Base-by-base conservation (phyloP, 257 asterid genomes). In the Ligustrum vulgare region DNA sequence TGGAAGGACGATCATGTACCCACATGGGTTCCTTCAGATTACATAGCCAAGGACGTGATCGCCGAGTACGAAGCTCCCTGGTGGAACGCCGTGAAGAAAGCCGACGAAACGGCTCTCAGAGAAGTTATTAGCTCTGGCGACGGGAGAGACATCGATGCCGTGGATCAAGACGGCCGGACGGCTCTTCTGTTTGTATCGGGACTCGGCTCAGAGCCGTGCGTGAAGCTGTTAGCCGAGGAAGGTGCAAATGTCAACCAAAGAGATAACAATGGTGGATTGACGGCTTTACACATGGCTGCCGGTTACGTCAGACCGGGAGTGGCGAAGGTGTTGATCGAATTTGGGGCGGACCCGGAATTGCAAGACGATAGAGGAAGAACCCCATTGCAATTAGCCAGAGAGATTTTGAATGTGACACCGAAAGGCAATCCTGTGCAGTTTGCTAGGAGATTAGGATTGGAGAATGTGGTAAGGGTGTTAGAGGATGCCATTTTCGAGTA, bases 1-100 rank as follows among this genome's bases (percentile, higher is more conserved):
- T 94, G 98, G 98, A 89, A 88, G 75, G 98, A 94, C 85, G 96
- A 87, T 6, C 95, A 92, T 72, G 86, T 89, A 41, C 98, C 98
- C 34, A 92, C 98, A 0, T 94, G 98, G 98, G 96, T 91, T 70
- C 98, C 98, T 4, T 87, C 93, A n/a, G 88, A 94, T 34, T 94
- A 3, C 88, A 83, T 92, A 1, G 98, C 98, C 65, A 82, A 71
- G 16, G 98, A 94, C 74, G 97, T 94, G 47, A 89, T 94, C 0
- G 83, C 97, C 22, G 98, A 94, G 81, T 94, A 87, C 81, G 98
- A 94, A 60, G 87, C 95, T 1, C 91, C 97, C 13, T 94, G 98
- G 99, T 94, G 99, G 99, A 89, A 80, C 62, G 98, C 95, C 34
- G 96, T 90, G 36, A 89, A 86, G 80, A 92, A 94, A 75, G 88